Percentiles rank a stretch among this genome's conserved stretches.
Evolutionary conservation across 345 rosid genomes (phyloP).

Genomic region (Eucalyptus pauciflora): DNA sequence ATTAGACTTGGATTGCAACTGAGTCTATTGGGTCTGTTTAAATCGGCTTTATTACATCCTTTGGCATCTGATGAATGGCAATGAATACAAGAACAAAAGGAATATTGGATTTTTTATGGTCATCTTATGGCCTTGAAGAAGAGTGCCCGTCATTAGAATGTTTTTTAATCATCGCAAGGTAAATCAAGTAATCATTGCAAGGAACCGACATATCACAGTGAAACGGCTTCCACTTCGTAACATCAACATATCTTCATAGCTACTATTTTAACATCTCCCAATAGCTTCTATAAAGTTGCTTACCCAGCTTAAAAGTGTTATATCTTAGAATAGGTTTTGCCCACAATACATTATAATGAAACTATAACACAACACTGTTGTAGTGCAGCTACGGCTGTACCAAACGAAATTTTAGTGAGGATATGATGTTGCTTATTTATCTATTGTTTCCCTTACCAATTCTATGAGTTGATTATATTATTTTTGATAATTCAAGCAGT

Average conservation of each 20-base stretch:
- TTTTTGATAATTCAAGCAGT: neutral
- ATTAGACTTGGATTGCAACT: neutral
- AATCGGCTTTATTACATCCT: neutral
- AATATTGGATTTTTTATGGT: neutral
- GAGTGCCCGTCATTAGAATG: neutral
- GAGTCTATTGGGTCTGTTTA: neutral
- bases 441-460: neutral
- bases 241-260: neutral
- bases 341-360: neutral
- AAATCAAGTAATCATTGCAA: neutral
- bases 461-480: neutral
- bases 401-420: neutral
- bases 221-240: neutral
- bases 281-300: neutral
- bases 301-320: neutral
- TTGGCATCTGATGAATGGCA: neutral
- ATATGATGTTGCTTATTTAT: neutral
- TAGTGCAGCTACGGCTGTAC: neutral
- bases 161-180: neutral
- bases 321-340: neutral
- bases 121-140: neutral
- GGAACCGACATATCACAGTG: neutral
- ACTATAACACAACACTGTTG: neutral
- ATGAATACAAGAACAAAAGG: neutral
- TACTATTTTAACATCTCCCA: neutral